Evolutionary conservation across 257 asterid species (phyloP), one percentile per base, ranked within the genome.

Genomic region (Leptodermis oblonga): DNA sequence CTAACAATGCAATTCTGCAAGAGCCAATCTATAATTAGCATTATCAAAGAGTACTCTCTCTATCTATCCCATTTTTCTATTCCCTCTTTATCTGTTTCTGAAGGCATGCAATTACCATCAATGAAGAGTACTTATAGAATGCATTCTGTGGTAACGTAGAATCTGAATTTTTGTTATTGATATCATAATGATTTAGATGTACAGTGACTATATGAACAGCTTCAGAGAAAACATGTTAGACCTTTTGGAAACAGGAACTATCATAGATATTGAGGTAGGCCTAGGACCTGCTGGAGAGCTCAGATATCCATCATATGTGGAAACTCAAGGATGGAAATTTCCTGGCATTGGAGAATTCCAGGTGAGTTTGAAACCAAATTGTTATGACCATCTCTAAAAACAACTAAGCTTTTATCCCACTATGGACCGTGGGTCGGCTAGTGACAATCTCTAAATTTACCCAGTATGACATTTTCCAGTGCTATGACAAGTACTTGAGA

Each of bases 201-300:
- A 89, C 70, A 79, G 96, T 2, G 96, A 89, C 79, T 92, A 74
- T 73, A 92, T 90, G 95, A 74, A 55, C 72, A 87, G 87, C 78
- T 92, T 90, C 73, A 81, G 83, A 80, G 97, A 85, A 55, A 83
- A 72, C 75, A 86, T 83, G 96, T 52, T 80, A 2, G 91, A 85
- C 4, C 79, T 87, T 12, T 46, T 92, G 60, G 88, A 82, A 43
- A 74, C 75, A 20, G 91, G 79, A 63, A 74, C 86, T 5, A 80
- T 92, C 28, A 72, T 86, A 4, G 98, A 92, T 78, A 74, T 90
- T 71, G 98, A 92, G 79, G 86, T 90, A 9, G 98, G 98, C 61
- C 78, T 90, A 34, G 98, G 98, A 59, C 97, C 97, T 14, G 92
- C 95, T 0, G 98, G 98, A 23, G 97, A 92, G 69, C 92, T 92